Evolutionary conservation across 805 yeast species (phyloP), one percentile per base, ranked within the genome.

Genomic region (Millerozyma miso): DNA sequence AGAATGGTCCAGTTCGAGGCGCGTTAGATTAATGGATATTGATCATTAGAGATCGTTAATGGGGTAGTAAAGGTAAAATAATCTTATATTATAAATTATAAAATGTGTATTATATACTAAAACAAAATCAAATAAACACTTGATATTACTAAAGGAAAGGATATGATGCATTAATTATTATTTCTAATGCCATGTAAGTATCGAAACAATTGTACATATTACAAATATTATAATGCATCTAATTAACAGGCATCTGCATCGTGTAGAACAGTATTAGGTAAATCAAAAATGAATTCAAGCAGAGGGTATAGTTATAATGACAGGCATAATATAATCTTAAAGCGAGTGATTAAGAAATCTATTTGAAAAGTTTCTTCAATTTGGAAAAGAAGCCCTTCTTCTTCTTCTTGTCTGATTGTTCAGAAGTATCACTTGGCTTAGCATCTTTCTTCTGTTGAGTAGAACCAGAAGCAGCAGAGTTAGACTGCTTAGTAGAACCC

Each of bases 1-100:
- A 81, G 98, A 74, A 88, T 91, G 95, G 95, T 79, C 44, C 77
- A 72, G 65, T 76, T 65, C 45, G 73, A 71, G 54, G 71, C 70
- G 26, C 63, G 73, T 52, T 69, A 57, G 48, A n/a, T 18, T 35
- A 20, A 35, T 4, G 19, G 26, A 39, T 23, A 23, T 23, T 23
- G 29, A 23, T 23, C 10, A 23, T 23, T 10, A 23, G 6, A 17
- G 10, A 19, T 33, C 16, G 37, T 23, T 13, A 19, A n/a, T 19
- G 31, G 12, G 15, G 19, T 12, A 36, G 17, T n/a, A 20, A n/a
- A 14, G n/a, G 31, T 4, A 23, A 36, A 7, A 13, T 29, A 36
- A 23, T 12, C 19, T 35, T 31, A 40, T 20, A 19, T 3, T 33
- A 33, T 19, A 18, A 33, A 18, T 29, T 8, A 20, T 36, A 36